Base-by-base conservation (phyloP, 148 eudicot genomes). In the Nepenthes gracilis region DNA sequence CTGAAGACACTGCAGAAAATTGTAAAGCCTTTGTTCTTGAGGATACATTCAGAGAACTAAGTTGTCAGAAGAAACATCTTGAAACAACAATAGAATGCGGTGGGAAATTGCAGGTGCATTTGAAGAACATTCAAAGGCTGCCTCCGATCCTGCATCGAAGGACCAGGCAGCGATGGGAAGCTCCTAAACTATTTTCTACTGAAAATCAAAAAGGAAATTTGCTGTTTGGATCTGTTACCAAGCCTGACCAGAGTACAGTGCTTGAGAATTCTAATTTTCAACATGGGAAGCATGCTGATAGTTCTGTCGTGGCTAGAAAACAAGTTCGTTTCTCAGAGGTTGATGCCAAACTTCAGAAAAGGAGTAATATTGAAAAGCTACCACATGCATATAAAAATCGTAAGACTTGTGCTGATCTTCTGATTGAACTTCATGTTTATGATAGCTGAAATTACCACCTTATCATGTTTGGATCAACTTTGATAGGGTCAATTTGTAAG, bases 261-360 rank as follows among this genome's bases (percentile, higher is more conserved):
- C 61, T 56, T 53, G 70, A 74, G 66, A 57, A 36, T 57, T 67
- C 63, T 23, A 51, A 60, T 58, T 55, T 54, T 64, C 71, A 61
- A 70, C 57, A 38, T 58, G 72, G 58, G 61, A 64, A 60, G 49
- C 52, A 54, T 55, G n/a, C 55, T 68, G 75, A 55, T 37, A 47
- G 47, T 36, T 63, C 62, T 49, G 56, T 64, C 71, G 75, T 79
- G 47, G 38, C 81, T 9, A 67, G 70, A 72, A 91, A 91, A 66
- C 82, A 79, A 64, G 96, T 87, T 64, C 81, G 60, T 53, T 91
- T 91, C 64, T 61, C 70, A 54, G 88, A 74, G 12, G 35, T 60
- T 50, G 70, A 74, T 52, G 45, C 62, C 43, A 70, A 66, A 49
- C 49, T 66, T 69, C 72, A 54, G 35, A 66, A 64, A 58, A 70